Evolutionary conservation across 148 eudicot species (phyloP).

Genomic region (Limonium bicolor): DNA sequence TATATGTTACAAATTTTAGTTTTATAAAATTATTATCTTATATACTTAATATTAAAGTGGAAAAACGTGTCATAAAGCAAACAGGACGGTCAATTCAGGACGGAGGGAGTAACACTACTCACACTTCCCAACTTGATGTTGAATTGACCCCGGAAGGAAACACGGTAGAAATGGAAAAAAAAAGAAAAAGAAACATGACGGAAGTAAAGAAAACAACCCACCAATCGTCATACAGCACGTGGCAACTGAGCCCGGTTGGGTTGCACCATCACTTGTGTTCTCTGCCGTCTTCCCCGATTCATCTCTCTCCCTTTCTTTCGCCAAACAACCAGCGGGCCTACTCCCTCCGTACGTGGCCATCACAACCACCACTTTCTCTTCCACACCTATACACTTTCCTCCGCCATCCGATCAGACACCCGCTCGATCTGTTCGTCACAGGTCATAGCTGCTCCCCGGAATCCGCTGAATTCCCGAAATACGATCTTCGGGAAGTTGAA

Average conservation of each 20-base stretch:
- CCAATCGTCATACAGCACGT: neutral
- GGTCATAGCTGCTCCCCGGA: neutral
- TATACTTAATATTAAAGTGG: too few species aligned
- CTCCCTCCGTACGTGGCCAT: neutral
- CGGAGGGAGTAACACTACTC: too few species aligned
- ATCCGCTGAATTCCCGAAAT: neutral
- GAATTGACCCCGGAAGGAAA: too few species aligned
- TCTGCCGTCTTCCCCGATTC: neutral
- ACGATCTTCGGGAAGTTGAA: too few species aligned
- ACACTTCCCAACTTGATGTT: too few species aligned
- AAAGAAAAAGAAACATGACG: neutral
- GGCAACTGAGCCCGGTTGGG: neutral
- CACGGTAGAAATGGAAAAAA: neutral
- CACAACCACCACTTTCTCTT: conserved; percentile 5
- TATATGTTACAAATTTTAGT: too few species aligned
- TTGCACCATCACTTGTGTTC: too few species aligned
- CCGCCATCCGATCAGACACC: conserved; percentile 1
- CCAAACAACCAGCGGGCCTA: conserved; percentile 2
- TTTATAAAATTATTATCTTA: too few species aligned
- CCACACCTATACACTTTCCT: neutral
- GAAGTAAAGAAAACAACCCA: neutral
- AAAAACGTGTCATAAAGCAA: too few species aligned
- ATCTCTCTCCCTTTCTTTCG: neutral
- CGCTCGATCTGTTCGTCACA: neutral
- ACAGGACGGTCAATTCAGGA: too few species aligned